Conservation (phyloP, 202 grass and related monocot species). For the Alloteropsis angusta region DNA sequence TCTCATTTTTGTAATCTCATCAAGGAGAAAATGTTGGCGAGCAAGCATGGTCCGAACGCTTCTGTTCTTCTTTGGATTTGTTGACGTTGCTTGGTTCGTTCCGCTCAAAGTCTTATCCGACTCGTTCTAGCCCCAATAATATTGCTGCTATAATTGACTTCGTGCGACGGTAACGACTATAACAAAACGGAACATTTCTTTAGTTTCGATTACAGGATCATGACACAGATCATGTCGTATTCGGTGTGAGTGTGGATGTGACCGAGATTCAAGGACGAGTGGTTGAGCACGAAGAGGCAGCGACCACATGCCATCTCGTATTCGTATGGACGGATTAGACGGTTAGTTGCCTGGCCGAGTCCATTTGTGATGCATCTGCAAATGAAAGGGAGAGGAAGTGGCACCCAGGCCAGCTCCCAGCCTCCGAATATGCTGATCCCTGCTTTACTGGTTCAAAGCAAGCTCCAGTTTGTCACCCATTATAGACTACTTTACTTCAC, state of each 20-base stretch:
- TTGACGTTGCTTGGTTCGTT: not conserved
- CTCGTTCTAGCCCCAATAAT: not conserved
- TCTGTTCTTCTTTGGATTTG: not conserved
- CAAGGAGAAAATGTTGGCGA: not conserved
- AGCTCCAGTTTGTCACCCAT: not conserved
- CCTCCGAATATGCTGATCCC: constrained; percentile 3
- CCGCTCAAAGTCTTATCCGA: constrained; percentile 4
- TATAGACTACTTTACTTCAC: not conserved
- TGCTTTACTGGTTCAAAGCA: not conserved
- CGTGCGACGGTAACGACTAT: not conserved
- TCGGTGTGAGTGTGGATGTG: not conserved
- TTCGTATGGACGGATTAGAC: not conserved
- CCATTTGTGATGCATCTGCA: not conserved
- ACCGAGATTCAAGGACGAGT: not conserved
- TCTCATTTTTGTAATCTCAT: not conserved
- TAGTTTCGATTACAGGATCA: not conserved
- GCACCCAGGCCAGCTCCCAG: not conserved
- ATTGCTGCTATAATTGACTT: constrained; percentile 8
- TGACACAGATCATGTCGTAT: not conserved
- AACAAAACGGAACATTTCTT: not conserved
- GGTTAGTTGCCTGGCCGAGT: not conserved
- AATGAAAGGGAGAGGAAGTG: not conserved
- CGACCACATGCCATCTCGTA: not conserved
- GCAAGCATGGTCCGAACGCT: not conserved
- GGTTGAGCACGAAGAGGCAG: not conserved